Conservation (phyloP, 139 green algal species). For the Coccomyxa sp. region DNA sequence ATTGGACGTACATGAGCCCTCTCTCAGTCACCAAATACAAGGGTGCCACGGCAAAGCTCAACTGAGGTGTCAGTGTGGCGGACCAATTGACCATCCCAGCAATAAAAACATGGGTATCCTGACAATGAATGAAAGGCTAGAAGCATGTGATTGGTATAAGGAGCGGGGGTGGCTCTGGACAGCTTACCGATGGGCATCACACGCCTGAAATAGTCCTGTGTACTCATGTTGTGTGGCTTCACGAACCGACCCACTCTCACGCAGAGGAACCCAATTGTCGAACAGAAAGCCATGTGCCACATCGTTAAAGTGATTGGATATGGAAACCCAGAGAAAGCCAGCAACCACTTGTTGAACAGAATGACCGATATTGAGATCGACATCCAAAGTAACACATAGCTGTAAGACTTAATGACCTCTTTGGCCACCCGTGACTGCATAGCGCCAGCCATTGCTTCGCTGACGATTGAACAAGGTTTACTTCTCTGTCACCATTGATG, state of each 20-base stretch:
- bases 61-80: not conserved
- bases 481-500: not conserved
- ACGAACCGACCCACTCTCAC: constrained; percentile 61
- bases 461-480: not conserved
- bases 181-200: constrained; percentile 62
- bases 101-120: not conserved
- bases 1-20: not conserved
- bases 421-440: not conserved
- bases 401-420: constrained; percentile 35
- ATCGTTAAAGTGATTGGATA: constrained; percentile 85
- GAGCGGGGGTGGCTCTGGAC: not conserved
- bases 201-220: constrained; percentile 58
- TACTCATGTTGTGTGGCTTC: constrained; percentile 67
- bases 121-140: not conserved
- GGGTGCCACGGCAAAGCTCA: too few species aligned
- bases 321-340: constrained; percentile 81
- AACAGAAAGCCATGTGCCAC: constrained; percentile 92
- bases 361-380: constrained; percentile 73
- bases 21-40: not conserved
- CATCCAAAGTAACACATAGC: constrained; percentile 81
- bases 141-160: not conserved
- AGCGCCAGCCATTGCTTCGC: not conserved
- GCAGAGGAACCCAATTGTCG: constrained; percentile 54
- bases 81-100: not conserved
- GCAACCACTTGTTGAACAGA: constrained; percentile 93